These are phyloP conservation scores for Diaporthe velutina DNA, from an alignment of 2,329 filamentous ascomycete species.

Conservation along the genomic window DNA sequence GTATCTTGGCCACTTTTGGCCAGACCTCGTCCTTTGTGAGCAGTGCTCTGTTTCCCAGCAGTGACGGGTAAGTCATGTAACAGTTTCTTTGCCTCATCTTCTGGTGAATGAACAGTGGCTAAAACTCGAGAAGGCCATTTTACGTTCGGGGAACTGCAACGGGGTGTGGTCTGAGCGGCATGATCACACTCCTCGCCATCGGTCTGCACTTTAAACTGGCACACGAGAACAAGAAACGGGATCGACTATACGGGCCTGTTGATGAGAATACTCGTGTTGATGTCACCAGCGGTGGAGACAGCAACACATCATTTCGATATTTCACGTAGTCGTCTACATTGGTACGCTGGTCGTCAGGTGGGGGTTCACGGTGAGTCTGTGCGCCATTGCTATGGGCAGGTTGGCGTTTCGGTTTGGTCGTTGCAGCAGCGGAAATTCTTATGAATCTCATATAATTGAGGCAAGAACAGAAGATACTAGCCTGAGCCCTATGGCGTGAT, in stretches of 20 bases:
- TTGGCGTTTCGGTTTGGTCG: background rate
- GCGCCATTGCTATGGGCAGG: background rate
- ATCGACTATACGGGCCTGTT: background rate
- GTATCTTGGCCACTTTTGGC: constrained; percentile 45
- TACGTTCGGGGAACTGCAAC: background rate
- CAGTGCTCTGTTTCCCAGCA: constrained; percentile 44
- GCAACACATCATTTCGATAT: background rate
- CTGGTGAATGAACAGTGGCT: background rate
- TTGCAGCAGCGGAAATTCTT: background rate
- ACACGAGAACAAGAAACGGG: background rate
- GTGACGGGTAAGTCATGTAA: constrained; percentile 42
- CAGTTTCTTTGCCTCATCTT: too few species aligned
- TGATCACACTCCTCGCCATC: background rate
- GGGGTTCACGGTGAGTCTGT: too few species aligned
- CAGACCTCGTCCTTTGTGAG: constrained; percentile 49
- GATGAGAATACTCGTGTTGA: background rate
- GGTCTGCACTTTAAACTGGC: background rate
- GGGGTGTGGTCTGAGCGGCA: background rate
- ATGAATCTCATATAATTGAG: background rate
- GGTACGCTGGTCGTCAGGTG: background rate
- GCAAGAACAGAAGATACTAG: too few species aligned
- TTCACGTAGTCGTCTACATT: background rate
- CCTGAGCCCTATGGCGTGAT: too few species aligned
- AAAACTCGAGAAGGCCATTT: background rate
- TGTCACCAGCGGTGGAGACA: background rate